Conservation (phyloP, 768 basidiomycete genomes). For the Leccinellum luteum region DNA sequence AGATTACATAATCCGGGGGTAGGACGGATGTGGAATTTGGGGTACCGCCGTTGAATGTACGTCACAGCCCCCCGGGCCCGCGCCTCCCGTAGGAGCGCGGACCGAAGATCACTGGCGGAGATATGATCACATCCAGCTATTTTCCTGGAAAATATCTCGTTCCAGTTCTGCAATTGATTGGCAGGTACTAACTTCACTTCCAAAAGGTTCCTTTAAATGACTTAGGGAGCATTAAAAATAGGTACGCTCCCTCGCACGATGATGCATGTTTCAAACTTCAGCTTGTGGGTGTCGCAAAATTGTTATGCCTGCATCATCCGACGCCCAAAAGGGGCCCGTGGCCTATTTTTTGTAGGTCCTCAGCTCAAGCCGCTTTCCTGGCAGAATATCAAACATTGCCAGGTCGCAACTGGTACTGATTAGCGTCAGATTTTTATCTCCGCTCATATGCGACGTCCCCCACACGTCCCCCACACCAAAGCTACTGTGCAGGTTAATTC, state of each 20-base stretch:
- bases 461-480: not conserved
- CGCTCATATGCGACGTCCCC: not conserved
- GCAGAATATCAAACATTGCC: not conserved
- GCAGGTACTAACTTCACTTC: not conserved
- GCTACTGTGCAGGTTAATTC: not conserved
- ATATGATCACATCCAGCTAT: not conserved
- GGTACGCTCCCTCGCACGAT: not conserved
- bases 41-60: constrained; percentile 1
- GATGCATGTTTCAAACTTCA: constrained; percentile 7
- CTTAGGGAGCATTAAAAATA: not conserved
- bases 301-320: not conserved
- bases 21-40: constrained; percentile 10
- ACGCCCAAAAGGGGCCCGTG: not conserved
- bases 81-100: not conserved
- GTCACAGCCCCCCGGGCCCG: not conserved
- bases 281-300: not conserved
- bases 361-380: not conserved
- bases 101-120: not conserved
- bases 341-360: not conserved
- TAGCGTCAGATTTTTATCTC: not conserved
- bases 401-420: not conserved
- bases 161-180: not conserved
- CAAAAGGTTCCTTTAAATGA: not conserved
- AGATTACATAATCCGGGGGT: constrained; percentile 24
- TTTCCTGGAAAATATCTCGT: not conserved